Conservation (phyloP, 2,329 filamentous ascomycete genomes). For the Trichoderma polysporum region DNA sequence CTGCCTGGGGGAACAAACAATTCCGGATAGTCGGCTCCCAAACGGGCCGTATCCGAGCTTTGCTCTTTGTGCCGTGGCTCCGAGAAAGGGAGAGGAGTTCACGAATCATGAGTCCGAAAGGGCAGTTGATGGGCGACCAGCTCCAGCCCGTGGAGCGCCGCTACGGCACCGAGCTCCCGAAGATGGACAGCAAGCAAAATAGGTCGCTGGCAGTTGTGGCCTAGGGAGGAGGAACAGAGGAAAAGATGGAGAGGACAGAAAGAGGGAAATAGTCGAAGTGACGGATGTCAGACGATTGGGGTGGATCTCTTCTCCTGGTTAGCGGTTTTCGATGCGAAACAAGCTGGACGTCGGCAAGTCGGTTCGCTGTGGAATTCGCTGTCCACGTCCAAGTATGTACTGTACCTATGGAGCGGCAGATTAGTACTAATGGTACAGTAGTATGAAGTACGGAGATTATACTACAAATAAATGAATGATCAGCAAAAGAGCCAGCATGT, state of each 20-base stretch:
- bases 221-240: neutral
- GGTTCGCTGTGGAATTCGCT: neutral
- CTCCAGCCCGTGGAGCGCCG: neutral
- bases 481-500: constrained; percentile 4
- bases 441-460: neutral
- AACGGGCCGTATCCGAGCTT: neutral
- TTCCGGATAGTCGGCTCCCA: constrained; percentile 4
- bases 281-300: neutral
- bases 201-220: neutral
- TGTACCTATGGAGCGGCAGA: neutral
- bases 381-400: neutral
- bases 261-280: neutral
- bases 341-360: neutral
- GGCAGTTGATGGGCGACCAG: constrained; percentile 2
- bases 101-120: neutral
- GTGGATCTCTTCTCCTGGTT: neutral
- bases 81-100: neutral
- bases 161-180: constrained; percentile 16
- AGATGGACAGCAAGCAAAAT: neutral
- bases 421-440: neutral
- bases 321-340: constrained; percentile 8
- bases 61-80: neutral
- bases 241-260: neutral
- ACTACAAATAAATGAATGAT: neutral
- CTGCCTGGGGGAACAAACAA: neutral